Conservation (phyloP, 176 grass and related monocot genomes). For the Pontederia paniculata region DNA sequence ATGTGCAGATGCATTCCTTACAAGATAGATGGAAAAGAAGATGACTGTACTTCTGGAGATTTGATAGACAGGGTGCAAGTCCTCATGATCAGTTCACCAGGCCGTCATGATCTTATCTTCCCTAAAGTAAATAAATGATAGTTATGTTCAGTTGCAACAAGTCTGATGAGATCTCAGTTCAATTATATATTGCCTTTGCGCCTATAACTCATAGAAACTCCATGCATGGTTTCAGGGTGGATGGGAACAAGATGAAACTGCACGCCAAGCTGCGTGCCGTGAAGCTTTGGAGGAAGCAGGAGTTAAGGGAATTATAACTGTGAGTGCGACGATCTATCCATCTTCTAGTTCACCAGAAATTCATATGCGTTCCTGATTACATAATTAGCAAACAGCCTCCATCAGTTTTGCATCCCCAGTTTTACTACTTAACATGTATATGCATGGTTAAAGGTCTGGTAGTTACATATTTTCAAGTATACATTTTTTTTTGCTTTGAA, state of each 20-base stretch:
- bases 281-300: slow-evolving; percentile 85
- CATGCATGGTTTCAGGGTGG: slow-evolving; percentile 41
- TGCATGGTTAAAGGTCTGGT: no score
- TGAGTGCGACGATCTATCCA: slow-evolving; percentile 13
- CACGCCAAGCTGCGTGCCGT: slow-evolving; percentile 53
- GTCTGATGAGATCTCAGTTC: no score
- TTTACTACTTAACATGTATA: no score
- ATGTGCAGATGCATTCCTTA: slow-evolving; percentile 26
- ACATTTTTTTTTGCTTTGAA: no score
- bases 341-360: neutral
- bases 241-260: slow-evolving; percentile 76
- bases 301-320: slow-evolving; percentile 52
- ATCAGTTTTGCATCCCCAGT: no score
- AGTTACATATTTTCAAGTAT: no score
- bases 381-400: no score
- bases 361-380: no score
- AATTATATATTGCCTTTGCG: neutral
- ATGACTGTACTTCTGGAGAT: slow-evolving; percentile 10
- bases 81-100: slow-evolving; percentile 65
- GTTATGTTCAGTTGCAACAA: neutral
- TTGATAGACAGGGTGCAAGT: slow-evolving; percentile 43
- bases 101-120: slow-evolving; percentile 60
- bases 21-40: neutral
- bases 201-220: slow-evolving; percentile 5
- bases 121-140: slow-evolving; percentile 43